A percentile compares a stretch with the other conserved stretches of the same genome.
Evolutionary conservation across 768 basidiomycete genomes (phyloP).

Genomic region (Dacryopinax spathularia): DNA sequence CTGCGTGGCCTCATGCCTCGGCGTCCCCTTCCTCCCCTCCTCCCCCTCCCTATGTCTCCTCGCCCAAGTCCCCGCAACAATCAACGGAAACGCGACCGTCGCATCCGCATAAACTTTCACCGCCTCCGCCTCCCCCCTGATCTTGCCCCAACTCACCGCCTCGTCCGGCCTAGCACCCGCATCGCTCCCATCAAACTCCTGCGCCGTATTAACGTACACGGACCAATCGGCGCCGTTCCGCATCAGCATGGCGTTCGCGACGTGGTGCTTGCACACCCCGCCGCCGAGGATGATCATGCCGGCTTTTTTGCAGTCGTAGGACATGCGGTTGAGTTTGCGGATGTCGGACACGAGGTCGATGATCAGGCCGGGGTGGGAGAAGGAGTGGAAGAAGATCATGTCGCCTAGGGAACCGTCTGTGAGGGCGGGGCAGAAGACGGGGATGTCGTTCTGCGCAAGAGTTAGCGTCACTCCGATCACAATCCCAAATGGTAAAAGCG

Average conservation of each 20-base stretch:
- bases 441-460: conserved; percentile 74
- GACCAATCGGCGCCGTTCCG: conserved; percentile 96
- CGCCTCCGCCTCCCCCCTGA: conserved; percentile 66
- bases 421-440: conserved; percentile 94
- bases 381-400: conserved; percentile 99
- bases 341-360: conserved; percentile 95
- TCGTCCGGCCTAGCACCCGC: conserved; percentile 95
- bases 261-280: conserved; percentile 98
- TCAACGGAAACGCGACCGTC: conserved; percentile 84
- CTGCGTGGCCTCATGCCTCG: conserved; percentile 1
- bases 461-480: neutral
- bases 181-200: conserved; percentile 98
- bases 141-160: conserved; percentile 98
- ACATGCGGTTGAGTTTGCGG: conserved; percentile 74
- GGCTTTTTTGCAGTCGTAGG: conserved; percentile 76
- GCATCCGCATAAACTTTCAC: conserved; percentile 95
- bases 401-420: conserved; percentile 98
- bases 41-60: conserved; percentile 27
- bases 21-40: conserved; percentile 1
- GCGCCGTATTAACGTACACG: conserved; percentile 95
- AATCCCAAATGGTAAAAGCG: conserved; percentile 1
- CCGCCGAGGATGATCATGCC: conserved; percentile 98
- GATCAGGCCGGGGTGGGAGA: conserved; percentile 65
- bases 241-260: conserved; percentile 99
- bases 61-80: conserved; percentile 91